These are phyloP conservation scores for Apiotrichum porosum DNA, from an alignment of 1,284 basidiomycete species.

Conservation along the genomic window DNA sequence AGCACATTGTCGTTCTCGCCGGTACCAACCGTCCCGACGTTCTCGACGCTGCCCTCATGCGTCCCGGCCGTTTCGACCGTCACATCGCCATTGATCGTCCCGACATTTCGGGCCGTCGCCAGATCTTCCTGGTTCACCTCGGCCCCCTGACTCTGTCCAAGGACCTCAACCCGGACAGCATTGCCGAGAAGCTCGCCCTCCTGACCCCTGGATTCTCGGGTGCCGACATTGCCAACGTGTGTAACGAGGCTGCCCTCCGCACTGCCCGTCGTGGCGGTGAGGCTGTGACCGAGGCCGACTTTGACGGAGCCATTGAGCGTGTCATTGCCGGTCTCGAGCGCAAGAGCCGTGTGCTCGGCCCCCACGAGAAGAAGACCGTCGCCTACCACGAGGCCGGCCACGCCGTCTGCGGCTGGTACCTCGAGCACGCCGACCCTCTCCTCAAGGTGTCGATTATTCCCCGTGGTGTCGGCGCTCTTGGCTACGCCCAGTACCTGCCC, in stretches of 20 bases:
- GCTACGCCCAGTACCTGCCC: constrained; percentile 94
- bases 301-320: constrained; percentile 95
- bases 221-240: constrained; percentile 97
- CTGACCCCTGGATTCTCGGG: constrained; percentile 97
- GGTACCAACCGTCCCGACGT: constrained; percentile 97
- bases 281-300: constrained; percentile 75
- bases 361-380: constrained; percentile 97
- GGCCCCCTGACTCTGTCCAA: constrained; percentile 70
- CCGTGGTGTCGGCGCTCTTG: constrained; percentile 88
- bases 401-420: constrained; percentile 96
- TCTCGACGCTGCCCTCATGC: constrained; percentile 88
- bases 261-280: constrained; percentile 83
- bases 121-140: constrained; percentile 92
- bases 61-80: constrained; percentile 95
- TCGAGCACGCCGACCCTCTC: constrained; percentile 93
- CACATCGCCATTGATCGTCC: constrained; percentile 95
- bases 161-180: constrained; percentile 57
- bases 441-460: constrained; percentile 99
- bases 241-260: constrained; percentile 94
- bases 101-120: constrained; percentile 86
- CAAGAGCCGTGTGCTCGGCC: constrained; percentile 87
- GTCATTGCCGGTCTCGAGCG: constrained; percentile 96
- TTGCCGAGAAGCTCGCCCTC: constrained; percentile 89
- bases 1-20: constrained; percentile 93
- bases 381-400: constrained; percentile 99